A percentile compares a stretch with the other conserved stretches of the same genome.
Conservation (phyloP, 129 eudicot species). For the Pittosporum tobira region DNA sequence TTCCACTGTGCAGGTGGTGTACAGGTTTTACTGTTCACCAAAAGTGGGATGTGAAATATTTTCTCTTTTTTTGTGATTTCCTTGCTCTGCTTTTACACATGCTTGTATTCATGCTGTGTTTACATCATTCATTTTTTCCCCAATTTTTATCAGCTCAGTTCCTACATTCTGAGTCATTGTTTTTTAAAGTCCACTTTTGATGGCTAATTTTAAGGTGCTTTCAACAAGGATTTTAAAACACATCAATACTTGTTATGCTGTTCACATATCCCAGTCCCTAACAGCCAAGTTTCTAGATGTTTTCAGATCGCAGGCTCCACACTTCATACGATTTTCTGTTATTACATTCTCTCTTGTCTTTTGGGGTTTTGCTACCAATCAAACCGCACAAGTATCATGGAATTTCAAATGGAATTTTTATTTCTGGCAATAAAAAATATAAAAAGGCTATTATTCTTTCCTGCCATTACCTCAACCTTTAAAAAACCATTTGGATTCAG, state of each 20-base stretch:
- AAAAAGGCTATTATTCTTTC: no score
- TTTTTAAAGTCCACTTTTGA: no score
- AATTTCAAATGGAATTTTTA: not conserved
- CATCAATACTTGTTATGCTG: no score
- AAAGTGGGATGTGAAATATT: not conserved
- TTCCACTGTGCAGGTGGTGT: constrained; percentile 87
- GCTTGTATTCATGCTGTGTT: constrained; percentile 1
- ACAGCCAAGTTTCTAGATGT: not conserved
- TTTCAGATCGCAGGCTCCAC: not conserved
- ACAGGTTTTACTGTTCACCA: constrained; percentile 53
- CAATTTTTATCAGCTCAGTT: no score
- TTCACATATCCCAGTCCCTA: no score
- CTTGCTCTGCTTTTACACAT: not conserved
- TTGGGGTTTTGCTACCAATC: not conserved
- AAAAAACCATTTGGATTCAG: no score
- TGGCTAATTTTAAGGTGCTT: no score
- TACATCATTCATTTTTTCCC: no score
- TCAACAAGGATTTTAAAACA: no score
- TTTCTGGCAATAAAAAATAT: no score
- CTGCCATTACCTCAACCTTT: no score
- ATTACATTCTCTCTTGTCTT: not conserved
- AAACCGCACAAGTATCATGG: not conserved
- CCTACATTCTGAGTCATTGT: no score
- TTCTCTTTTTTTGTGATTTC: not conserved
- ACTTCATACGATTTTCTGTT: constrained; percentile 1